Percentiles rank a stretch among this genome's conserved stretches.
These are phyloP conservation scores for Rhodomyrtus psidioides DNA, from an alignment of 441 rosid species.

Conservation along the genomic window DNA sequence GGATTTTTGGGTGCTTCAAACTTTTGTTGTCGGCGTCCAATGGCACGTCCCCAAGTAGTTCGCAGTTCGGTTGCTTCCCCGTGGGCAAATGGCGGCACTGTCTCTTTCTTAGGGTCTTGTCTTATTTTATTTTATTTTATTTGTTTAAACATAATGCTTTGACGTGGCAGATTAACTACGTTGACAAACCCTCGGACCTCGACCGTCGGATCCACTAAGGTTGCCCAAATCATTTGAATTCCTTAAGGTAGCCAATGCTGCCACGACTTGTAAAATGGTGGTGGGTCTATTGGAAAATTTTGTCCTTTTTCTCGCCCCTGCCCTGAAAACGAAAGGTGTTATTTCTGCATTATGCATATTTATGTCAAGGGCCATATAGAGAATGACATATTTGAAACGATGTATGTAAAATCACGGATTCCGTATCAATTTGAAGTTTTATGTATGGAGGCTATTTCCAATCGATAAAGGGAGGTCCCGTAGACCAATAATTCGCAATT, in stretches of 20 bases:
- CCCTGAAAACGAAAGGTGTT: background rate
- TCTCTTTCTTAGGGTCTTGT: background rate
- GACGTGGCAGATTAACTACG: slow-evolving; percentile 13
- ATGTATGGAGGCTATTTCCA: background rate
- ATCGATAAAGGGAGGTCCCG: background rate
- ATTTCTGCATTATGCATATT: background rate
- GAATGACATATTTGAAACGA: background rate
- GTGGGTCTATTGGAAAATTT: background rate
- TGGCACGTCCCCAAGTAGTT: slow-evolving; percentile 9
- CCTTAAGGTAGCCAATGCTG: slow-evolving; percentile 1
- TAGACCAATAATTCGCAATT: background rate
- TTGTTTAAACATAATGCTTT: background rate
- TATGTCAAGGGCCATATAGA: background rate
- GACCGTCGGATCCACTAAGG: slow-evolving; percentile 25
- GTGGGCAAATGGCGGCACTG: slow-evolving; percentile 30
- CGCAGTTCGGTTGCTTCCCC: background rate
- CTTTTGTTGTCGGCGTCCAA: background rate
- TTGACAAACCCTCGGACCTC: background rate
- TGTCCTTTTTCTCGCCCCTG: background rate
- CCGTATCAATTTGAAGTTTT: background rate
- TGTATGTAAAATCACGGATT: too few relatives aligned
- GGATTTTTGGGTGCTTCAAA: background rate
- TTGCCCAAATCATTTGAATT: slow-evolving; percentile 31
- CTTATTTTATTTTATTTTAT: too few relatives aligned
- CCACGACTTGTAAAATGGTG: slow-evolving; percentile 18